Evolutionary conservation across 2,329 filamentous ascomycete genomes (phyloP), one percentile per base, ranked within the genome.

Genomic region (Scedosporium aurantiacum): DNA sequence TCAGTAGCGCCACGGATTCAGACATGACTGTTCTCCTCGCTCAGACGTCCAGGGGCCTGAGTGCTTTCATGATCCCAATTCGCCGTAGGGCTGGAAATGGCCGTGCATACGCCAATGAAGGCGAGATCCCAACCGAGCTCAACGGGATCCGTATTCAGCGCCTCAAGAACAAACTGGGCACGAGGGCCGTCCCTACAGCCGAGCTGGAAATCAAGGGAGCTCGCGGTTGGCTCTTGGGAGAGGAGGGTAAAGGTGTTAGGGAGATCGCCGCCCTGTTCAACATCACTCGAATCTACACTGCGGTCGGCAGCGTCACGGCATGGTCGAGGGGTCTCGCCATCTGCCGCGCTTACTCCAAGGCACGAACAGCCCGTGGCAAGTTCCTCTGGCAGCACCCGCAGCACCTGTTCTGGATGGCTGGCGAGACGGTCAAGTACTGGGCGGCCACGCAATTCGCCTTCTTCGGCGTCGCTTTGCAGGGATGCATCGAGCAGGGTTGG

Each of bases 181-280:
- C 32, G 10, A 37, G 32, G 32, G 32, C 32, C 8, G 32, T 37
- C 32, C 32, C 32, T 37, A 37, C 32, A 10, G 32, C 32, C 2
- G 32, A 37, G 32, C 32, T 37, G 12, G 32, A 37, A 37, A 37
- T 37, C 32, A 37, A 37, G 32, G 32, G 32, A 37, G 32, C 10
- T 10, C 32, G 32, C 10, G 32, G 32, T 37, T 37, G 32, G 32
- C 32, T 37, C 47, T 14, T 92, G 27, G 89, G 89, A 4, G 73
- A 79, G 4, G 79, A 88, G 64, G 87, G 88, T 1, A 74, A 81
- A 47, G 88, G 88, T 2, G 79, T 89, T 32, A 80, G 82, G 28
- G 86, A 88, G 66, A 88, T 91, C 62, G 78, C 81, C 43, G 83
- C 83, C 1, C 75, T 92, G 14, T 75, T 91, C 7, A 90, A 85